Evolutionary conservation across 495 filamentous ascomycete genomes (phyloP).

Genomic region (Pyrenula massariospora): DNA sequence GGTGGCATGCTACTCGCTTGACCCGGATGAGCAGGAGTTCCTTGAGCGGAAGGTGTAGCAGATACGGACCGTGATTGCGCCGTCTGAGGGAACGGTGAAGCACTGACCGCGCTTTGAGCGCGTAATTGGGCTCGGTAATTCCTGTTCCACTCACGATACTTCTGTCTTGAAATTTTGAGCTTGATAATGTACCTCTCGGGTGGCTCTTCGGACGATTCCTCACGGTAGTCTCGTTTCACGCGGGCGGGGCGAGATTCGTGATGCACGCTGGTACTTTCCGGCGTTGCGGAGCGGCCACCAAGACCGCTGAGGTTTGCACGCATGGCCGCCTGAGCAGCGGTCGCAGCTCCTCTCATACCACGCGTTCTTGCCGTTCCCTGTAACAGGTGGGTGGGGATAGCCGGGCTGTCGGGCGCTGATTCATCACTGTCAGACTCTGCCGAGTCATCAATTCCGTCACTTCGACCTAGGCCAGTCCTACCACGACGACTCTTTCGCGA

Average conservation of each 20-base stretch:
- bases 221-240: slow-evolving; percentile 49
- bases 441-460: slow-evolving; percentile 64
- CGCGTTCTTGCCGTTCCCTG: slow-evolving; percentile 76
- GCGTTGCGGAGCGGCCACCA: slow-evolving; percentile 71
- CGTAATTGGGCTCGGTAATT: slow-evolving; percentile 3
- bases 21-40: slow-evolving; percentile 18
- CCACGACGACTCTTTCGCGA: slow-evolving; percentile 43
- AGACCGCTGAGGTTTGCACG: slow-evolving; percentile 44
- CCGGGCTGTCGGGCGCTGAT: slow-evolving; percentile 76
- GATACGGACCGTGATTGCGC: background rate
- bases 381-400: slow-evolving; percentile 51
- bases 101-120: background rate
- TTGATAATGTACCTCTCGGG: slow-evolving; percentile 54
- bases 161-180: slow-evolving; percentile 54
- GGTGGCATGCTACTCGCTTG: slow-evolving; percentile 49
- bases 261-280: slow-evolving; percentile 58
- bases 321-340: slow-evolving; percentile 63
- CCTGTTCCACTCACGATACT: slow-evolving; percentile 11
- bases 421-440: slow-evolving; percentile 84
- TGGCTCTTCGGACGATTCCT: slow-evolving; percentile 58
- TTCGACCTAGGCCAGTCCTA: slow-evolving; percentile 33
- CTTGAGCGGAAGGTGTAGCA: background rate
- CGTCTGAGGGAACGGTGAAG: background rate
- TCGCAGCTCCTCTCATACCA: slow-evolving; percentile 75
- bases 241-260: slow-evolving; percentile 59